A percentile compares a stretch with the other conserved stretches of the same genome.
These are phyloP conservation scores for Durio zibethinus DNA, from an alignment of 345 rosid species.

Conservation along the genomic window DNA sequence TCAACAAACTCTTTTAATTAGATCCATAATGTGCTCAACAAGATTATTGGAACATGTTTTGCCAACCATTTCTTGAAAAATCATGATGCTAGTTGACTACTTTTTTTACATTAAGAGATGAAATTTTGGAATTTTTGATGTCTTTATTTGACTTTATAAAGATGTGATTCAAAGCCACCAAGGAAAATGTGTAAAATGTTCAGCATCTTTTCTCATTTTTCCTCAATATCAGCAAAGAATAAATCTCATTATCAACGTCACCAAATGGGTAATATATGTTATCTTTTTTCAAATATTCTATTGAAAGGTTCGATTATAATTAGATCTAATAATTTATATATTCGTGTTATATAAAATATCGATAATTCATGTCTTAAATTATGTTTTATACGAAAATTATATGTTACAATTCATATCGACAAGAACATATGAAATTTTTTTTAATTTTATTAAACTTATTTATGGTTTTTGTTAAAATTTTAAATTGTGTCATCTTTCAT, in stretches of 20 bases:
- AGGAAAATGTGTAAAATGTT: neutral
- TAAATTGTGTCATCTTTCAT: too few species aligned
- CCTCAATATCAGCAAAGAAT: constrained; percentile 1
- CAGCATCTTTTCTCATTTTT: neutral
- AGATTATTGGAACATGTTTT: neutral
- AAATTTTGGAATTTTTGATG: neutral
- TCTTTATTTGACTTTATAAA: neutral
- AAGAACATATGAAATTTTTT: too few species aligned
- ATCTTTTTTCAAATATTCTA: neutral
- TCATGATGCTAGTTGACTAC: neutral
- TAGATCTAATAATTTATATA: too few species aligned
- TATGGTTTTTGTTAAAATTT: too few species aligned
- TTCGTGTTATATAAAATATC: too few species aligned
- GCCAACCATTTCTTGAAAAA: neutral
- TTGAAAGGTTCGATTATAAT: too few species aligned
- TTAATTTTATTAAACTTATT: too few species aligned
- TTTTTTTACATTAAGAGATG: neutral
- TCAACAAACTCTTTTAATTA: neutral
- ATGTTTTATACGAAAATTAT: too few species aligned
- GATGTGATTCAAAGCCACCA: neutral
- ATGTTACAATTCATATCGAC: too few species aligned
- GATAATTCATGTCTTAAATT: too few species aligned
- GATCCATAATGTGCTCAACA: neutral
- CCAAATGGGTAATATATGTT: neutral
- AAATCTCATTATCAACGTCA: neutral